A percentile compares a stretch with the other conserved stretches of the same genome.
phyloP scores from a whole-genome alignment of 1,139 yeast genomes.

The Yamadazyma mexicana region DNA sequence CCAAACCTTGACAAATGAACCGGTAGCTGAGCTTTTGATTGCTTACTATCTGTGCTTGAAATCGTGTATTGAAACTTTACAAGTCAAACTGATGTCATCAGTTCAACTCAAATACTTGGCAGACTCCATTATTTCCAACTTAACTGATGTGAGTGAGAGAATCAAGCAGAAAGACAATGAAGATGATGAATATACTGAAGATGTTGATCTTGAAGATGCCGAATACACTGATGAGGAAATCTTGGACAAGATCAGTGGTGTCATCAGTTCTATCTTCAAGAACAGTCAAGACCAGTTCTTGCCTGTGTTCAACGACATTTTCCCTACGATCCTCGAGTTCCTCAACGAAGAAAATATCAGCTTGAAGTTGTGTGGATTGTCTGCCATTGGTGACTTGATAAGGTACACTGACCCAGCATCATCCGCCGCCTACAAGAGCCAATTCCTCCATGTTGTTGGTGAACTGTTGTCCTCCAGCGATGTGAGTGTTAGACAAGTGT shows the following conservation, averaged over 20 bases:
- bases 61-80: slow-evolving; percentile 67
- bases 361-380: slow-evolving; percentile 75
- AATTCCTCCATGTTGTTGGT: slow-evolving; percentile 62
- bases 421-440: slow-evolving; percentile 62
- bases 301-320: slow-evolving; percentile 59
- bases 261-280: slow-evolving; percentile 73
- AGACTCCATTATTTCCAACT: slow-evolving; percentile 58
- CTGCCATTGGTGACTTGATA: slow-evolving; percentile 76
- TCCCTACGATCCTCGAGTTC: slow-evolving; percentile 56
- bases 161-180: slow-evolving; percentile 64
- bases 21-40: slow-evolving; percentile 79
- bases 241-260: slow-evolving; percentile 80
- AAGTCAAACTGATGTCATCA: slow-evolving; percentile 56
- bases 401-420: slow-evolving; percentile 70
- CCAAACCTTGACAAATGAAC: slow-evolving; percentile 70
- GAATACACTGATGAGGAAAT: slow-evolving; percentile 90
- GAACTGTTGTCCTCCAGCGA: slow-evolving; percentile 66
- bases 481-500: slow-evolving; percentile 82
- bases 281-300: slow-evolving; percentile 59
- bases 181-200: slow-evolving; percentile 73
- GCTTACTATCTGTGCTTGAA: slow-evolving; percentile 75
- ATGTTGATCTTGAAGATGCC: slow-evolving; percentile 74
- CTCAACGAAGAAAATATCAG: slow-evolving; percentile 66
- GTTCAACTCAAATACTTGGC: slow-evolving; percentile 61
- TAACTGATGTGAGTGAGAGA: slow-evolving; percentile 70